phyloP scores from a whole-genome alignment of 2,329 filamentous ascomycete genomes.

The Cordyceps militaris region DNA sequence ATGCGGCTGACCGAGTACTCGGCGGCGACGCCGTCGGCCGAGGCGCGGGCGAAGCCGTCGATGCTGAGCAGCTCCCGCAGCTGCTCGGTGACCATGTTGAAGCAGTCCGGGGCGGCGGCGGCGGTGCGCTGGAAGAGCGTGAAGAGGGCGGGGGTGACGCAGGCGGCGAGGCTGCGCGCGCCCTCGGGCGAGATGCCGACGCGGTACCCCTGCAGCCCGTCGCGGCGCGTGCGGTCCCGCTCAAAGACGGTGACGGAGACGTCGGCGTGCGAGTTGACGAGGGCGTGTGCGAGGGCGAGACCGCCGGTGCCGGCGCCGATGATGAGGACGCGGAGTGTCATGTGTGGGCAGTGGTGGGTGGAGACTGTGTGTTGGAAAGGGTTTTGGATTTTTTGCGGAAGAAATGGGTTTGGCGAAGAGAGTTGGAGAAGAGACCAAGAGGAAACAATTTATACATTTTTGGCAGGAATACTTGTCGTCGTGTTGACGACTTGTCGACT shows the following conservation, averaged over 20 bases:
- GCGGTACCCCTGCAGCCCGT: slow-evolving; percentile 18
- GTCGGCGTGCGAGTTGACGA: slow-evolving; percentile 13
- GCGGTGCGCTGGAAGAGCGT: slow-evolving; percentile 15
- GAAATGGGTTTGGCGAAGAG: too few relatives aligned
- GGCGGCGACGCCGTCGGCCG: slow-evolving; percentile 12
- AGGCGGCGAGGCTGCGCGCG: slow-evolving; percentile 14
- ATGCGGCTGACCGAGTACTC: slow-evolving; percentile 18
- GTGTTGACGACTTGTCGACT: neutral
- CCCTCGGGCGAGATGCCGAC: slow-evolving; percentile 19
- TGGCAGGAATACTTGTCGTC: neutral
- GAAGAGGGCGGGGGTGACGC: slow-evolving; percentile 14
- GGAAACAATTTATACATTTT: neutral
- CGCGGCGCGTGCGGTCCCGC: slow-evolving; percentile 15
- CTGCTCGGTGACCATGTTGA: slow-evolving; percentile 15
- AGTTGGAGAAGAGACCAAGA: neutral
- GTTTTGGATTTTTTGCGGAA: neutral
- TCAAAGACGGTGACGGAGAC: slow-evolving; percentile 16
- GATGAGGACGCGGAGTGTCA: slow-evolving; percentile 15
- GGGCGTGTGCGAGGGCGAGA: slow-evolving; percentile 16
- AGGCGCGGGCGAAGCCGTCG: slow-evolving; percentile 10
- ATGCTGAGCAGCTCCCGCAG: slow-evolving; percentile 10
- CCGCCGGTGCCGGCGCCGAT: slow-evolving; percentile 17
- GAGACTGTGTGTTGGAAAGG: neutral
- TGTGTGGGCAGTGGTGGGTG: neutral
- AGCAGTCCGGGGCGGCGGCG: slow-evolving; percentile 12